phyloP scores from a whole-genome alignment of 192 early-diverging fungal species.

The Coemansia sp. region DNA sequence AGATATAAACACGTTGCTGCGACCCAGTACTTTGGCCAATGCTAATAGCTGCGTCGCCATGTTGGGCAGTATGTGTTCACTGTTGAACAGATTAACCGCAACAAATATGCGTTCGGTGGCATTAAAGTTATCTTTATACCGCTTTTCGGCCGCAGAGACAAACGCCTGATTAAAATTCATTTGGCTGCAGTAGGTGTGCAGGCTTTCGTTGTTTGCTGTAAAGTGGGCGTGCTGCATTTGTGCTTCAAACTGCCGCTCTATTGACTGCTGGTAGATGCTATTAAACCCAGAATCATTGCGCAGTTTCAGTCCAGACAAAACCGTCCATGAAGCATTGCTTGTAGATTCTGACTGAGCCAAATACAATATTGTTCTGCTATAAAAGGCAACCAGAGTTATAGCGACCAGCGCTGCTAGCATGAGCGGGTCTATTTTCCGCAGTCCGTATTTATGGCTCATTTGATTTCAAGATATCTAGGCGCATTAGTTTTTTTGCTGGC shows the following conservation, averaged over 20 bases:
- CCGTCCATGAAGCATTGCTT: constrained; percentile 1
- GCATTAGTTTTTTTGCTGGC: too few relatives aligned
- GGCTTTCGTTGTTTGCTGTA: constrained; percentile 24
- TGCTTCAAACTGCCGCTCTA: constrained; percentile 8
- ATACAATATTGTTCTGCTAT: not conserved
- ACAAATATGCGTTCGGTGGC: constrained; percentile 12
- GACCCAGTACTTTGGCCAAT: constrained; percentile 38
- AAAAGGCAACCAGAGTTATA: not conserved
- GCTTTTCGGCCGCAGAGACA: constrained; percentile 10
- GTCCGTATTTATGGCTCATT: not conserved
- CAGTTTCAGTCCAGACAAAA: constrained; percentile 3
- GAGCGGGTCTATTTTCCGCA: not conserved
- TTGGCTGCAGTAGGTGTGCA: constrained; percentile 21
- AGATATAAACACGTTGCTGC: constrained; percentile 33
- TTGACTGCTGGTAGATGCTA: not conserved
- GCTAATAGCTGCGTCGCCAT: constrained; percentile 39
- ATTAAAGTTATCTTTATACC: constrained; percentile 15
- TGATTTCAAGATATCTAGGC: not conserved
- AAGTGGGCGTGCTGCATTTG: constrained; percentile 23
- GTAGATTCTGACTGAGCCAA: not conserved
- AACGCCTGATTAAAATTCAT: constrained; percentile 21
- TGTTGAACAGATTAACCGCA: constrained; percentile 49
- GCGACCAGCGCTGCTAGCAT: constrained; percentile 1
- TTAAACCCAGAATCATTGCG: not conserved
- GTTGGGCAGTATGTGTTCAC: constrained; percentile 41